phyloP scores from a whole-genome alignment of 2,329 filamentous ascomycete genomes.

The Karstenula rhodostoma region DNA sequence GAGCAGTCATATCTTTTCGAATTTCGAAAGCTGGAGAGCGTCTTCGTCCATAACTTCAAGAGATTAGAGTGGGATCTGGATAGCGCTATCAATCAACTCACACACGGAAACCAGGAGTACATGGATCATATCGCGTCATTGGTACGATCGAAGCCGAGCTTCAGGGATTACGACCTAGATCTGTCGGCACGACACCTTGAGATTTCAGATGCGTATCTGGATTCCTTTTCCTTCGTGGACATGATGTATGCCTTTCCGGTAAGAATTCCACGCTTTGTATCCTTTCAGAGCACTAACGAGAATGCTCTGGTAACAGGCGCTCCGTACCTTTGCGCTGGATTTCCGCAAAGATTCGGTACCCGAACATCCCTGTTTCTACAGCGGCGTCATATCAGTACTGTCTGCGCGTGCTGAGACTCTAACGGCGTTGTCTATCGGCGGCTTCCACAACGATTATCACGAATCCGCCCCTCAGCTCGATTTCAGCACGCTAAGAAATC shows the following conservation, averaged over 20 bases:
- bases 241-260: neutral
- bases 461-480: neutral
- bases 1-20: neutral
- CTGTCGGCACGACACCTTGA: slow-evolving; percentile 1
- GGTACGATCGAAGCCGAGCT: no score
- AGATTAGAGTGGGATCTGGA: neutral
- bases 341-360: neutral
- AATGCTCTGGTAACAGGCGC: neutral
- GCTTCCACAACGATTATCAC: neutral
- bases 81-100: neutral
- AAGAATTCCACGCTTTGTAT: neutral
- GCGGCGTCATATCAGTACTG: neutral
- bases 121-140: neutral
- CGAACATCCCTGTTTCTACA: neutral
- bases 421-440: neutral
- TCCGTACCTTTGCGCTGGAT: slow-evolving; percentile 10
- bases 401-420: slow-evolving; percentile 4
- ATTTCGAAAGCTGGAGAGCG: neutral
- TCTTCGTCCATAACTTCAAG: neutral
- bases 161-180: neutral
- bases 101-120: neutral
- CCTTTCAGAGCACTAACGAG: neutral
- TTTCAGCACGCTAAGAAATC: neutral
- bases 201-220: neutral
- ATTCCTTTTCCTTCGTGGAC: neutral